Percentiles rank a stretch among this genome's conserved stretches.
These are phyloP conservation scores for Echinosophora koreensis DNA, from an alignment of 306 rosid genomes.

Conservation along the genomic window DNA sequence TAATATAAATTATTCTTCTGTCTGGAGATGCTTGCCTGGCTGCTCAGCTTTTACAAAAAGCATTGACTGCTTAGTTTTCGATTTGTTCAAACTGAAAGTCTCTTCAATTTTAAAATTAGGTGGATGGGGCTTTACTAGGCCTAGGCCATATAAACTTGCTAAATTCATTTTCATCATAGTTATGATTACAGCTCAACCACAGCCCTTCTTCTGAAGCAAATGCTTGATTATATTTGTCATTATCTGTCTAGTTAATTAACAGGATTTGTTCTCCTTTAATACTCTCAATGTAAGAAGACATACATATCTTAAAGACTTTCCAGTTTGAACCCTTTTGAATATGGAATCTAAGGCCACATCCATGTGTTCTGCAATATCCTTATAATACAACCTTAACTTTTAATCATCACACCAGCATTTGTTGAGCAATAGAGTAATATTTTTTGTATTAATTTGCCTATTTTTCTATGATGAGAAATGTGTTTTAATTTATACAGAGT, in stretches of 20 bases:
- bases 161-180: conserved; percentile 8
- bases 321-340: neutral
- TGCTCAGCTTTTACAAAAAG: conserved; percentile 10
- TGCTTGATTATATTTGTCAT: conserved; percentile 9
- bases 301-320: neutral
- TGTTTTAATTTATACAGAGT: neutral
- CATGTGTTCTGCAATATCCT: neutral
- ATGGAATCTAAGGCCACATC: neutral
- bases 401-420: neutral
- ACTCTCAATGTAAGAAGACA: neutral
- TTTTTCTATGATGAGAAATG: conserved; percentile 9
- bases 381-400: conserved; percentile 40
- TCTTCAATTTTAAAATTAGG: neutral
- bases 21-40: neutral
- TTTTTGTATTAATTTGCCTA: neutral
- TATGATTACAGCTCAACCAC: neutral
- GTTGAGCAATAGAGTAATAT: neutral
- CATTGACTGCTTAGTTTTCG: neutral
- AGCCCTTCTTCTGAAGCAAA: neutral
- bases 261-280: conserved; percentile 3
- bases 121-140: conserved; percentile 11
- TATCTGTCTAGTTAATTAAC: neutral
- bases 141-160: neutral
- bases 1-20: neutral
- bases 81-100: conserved; percentile 12